phyloP scores from a whole-genome alignment of 2,329 filamentous ascomycete genomes.

The Dothideomycetes sp. region DNA sequence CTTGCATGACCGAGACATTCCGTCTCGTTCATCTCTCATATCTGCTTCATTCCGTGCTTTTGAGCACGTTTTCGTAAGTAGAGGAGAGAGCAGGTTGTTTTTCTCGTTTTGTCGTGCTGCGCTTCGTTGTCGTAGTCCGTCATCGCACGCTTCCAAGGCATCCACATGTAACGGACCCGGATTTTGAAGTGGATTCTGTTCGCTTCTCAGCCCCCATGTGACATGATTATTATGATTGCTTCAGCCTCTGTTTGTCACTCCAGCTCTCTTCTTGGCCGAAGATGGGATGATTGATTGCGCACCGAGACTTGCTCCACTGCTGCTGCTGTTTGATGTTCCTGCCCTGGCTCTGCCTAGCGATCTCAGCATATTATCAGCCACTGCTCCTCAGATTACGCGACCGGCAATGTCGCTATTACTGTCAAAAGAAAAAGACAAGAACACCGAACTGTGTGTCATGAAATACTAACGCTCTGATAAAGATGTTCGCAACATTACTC shows the following conservation, averaged over 20 bases:
- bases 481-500: conserved; percentile 99
- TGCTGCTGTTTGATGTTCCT: neutral
- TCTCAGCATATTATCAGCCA: conserved; percentile 14
- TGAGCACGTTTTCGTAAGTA: neutral
- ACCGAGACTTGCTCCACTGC: conserved; percentile 31
- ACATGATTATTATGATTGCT: conserved; percentile 24
- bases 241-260: conserved; percentile 13
- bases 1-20: conserved; percentile 48
- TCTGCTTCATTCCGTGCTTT: conserved; percentile 25
- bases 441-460: conserved; percentile 22
- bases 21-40: conserved; percentile 67
- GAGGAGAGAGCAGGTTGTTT: conserved; percentile 6
- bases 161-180: conserved; percentile 39
- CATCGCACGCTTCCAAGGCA: conserved; percentile 54
- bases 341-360: neutral
- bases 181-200: conserved; percentile 31
- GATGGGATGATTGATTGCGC: conserved; percentile 13
- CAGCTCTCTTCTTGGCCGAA: neutral
- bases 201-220: conserved; percentile 33
- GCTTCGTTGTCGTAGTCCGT: conserved; percentile 7
- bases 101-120: conserved; percentile 6
- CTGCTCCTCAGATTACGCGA: conserved; percentile 26
- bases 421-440: no score
- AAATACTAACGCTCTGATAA: conserved; percentile 63
- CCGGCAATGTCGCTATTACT: conserved; percentile 42